Percentiles rank a stretch among this genome's conserved stretches.
Conservation (phyloP, 164 flowering plant genomes). For the Tetracentron sinense region DNA sequence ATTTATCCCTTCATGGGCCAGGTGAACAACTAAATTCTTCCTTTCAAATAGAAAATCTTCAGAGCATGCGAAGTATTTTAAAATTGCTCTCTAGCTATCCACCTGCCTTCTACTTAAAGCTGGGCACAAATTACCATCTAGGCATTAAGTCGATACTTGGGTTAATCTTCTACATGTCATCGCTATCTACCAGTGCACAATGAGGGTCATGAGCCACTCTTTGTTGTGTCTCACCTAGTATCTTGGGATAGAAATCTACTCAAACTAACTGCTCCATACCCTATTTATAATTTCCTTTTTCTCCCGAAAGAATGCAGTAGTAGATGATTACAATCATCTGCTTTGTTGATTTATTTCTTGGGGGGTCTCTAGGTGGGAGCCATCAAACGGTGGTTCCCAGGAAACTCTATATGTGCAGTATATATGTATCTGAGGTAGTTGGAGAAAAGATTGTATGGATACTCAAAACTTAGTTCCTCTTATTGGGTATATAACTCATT, state of each 20-base stretch:
- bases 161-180: neutral
- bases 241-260: too few relatives aligned
- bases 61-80: too few relatives aligned
- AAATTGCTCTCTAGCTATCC: too few relatives aligned
- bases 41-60: too few relatives aligned
- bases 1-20: constrained; percentile 81
- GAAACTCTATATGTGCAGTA: neutral
- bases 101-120: too few relatives aligned
- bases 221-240: neutral
- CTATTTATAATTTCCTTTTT: neutral
- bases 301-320: neutral
- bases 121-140: too few relatives aligned
- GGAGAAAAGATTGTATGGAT: too few relatives aligned
- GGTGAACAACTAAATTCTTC: constrained; percentile 35
- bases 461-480: neutral
- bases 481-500: neutral
- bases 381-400: neutral
- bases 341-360: too few relatives aligned
- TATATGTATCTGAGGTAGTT: too few relatives aligned
- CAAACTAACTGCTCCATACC: too few relatives aligned
- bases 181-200: neutral
- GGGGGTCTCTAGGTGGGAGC: neutral
- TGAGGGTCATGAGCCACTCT: neutral
- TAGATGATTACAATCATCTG: neutral
- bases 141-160: too few relatives aligned